Evolutionary conservation across 192 early-diverging fungal genomes (phyloP).

Genomic region (Podila clonocystis): DNA sequence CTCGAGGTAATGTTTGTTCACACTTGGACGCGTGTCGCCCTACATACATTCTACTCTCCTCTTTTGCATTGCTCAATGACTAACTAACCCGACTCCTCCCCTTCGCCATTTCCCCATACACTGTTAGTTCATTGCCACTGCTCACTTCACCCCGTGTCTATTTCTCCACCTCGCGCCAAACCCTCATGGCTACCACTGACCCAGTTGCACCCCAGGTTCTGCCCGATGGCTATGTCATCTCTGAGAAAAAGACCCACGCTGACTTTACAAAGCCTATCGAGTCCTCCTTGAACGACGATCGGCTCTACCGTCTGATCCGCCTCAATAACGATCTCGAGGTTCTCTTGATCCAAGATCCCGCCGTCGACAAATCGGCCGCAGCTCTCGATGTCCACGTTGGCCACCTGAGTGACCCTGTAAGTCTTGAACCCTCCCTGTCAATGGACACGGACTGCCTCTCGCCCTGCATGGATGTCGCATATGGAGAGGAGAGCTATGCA

Average conservation of each 20-base stretch:
- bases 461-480: background rate
- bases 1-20: no score
- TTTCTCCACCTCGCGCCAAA: constrained; percentile 1
- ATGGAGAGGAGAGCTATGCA: no score
- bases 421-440: background rate
- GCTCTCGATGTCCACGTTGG: constrained; percentile 88
- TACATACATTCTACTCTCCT: background rate
- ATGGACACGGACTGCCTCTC: background rate
- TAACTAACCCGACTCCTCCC: no score
- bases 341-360: constrained; percentile 75
- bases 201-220: constrained; percentile 2
- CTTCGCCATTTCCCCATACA: background rate
- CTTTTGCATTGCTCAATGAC: constrained; percentile 1
- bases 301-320: constrained; percentile 67
- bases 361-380: constrained; percentile 81
- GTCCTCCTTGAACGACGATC: constrained; percentile 69
- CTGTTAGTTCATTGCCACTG: no score
- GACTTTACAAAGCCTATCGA: constrained; percentile 55
- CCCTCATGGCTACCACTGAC: constrained; percentile 5
- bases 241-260: constrained; percentile 39
- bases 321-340: constrained; percentile 73
- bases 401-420: constrained; percentile 78
- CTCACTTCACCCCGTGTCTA: background rate
- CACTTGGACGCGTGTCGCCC: no score
- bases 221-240: constrained; percentile 31